A percentile compares a stretch with the other conserved stretches of the same genome.
Evolutionary conservation across 208 protist species (phyloP).

Genomic region (Endotrypanum monterogeii): DNA sequence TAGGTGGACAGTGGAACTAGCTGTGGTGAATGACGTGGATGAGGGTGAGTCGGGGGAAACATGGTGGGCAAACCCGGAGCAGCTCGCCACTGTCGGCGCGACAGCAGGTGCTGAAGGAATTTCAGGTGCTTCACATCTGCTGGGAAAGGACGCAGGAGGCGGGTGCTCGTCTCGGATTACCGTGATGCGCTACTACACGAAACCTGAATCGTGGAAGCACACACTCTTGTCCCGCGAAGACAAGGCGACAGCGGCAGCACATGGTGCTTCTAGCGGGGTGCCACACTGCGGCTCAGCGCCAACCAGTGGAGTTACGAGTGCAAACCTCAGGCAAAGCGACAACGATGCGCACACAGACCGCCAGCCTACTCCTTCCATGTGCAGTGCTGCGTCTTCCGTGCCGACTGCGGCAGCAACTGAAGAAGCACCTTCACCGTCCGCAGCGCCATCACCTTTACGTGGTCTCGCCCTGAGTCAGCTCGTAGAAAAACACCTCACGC

Average conservation of each 20-base stretch:
- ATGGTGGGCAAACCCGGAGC: constrained; percentile 4
- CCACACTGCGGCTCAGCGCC: background rate
- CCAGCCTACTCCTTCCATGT: background rate
- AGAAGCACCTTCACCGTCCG: background rate
- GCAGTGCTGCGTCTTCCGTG: background rate
- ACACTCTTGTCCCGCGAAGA: background rate
- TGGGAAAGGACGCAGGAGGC: background rate
- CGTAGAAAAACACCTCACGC: constrained; percentile 12
- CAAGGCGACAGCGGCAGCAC: background rate
- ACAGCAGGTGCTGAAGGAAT: background rate
- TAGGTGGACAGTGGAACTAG: constrained; percentile 13
- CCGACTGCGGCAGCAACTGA: background rate
- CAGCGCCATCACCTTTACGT: background rate
- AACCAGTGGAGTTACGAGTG: background rate
- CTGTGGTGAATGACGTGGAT: background rate
- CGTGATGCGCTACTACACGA: constrained; percentile 15
- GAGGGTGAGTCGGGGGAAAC: background rate
- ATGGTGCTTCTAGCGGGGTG: background rate
- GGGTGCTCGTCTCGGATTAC: background rate
- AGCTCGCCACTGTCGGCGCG: background rate
- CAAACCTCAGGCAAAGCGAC: background rate
- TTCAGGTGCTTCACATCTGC: background rate
- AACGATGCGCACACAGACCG: background rate
- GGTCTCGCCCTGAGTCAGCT: constrained; percentile 10
- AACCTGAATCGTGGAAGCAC: constrained; percentile 20